Evolutionary conservation across 768 basidiomycete species (phyloP), one percentile per base, ranked within the genome.

Genomic region (Mycena capillaripes): DNA sequence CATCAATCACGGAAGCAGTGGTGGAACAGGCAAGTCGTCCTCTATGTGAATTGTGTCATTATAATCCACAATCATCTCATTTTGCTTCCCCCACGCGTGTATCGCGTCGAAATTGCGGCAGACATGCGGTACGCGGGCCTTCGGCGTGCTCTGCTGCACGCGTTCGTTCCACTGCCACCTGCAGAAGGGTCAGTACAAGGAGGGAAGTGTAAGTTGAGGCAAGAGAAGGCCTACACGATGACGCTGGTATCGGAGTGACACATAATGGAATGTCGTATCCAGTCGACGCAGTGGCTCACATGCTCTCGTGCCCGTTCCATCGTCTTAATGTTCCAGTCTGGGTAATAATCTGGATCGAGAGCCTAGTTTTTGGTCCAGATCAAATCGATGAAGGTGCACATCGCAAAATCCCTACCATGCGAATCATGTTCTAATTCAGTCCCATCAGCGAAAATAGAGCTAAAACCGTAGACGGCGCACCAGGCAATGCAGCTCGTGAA

Each of bases 201-300:
- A 2, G 32, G 19, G 30, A 29, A 34, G 10, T 29, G 14, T 6
- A n/a, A 27, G 44, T n/a, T n/a, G n/a, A n/a, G n/a, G n/a, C n/a
- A n/a, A 21, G 30, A 36, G 55, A 25, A 6, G 34, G 30, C 71
- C 11, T 21, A 66, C 27, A 74, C 73, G 19, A 70, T 50, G 17
- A 74, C 73, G 27, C 73, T 70, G 17, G 58, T 73, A 55, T 75
- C 74, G 12, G 48, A 27, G 14, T 50, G 23, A 19, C 74, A 75
- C 71, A 70, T 72, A 32, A 75, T 38, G 14, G 62, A 69, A 21
- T 63, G 52, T 7, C 65, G 55, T 10, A 66, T 44, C 65, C 65
- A 66, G 5, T 66, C 65, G 53, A 65, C 53, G 53, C 64, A 65
- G 53, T 65, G 64, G 40, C 52, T 65, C 9, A 56, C n/a, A 17